Evolutionary conservation across 2,329 filamentous ascomycete genomes (phyloP).

Genomic region (Trichoderma sp.): DNA sequence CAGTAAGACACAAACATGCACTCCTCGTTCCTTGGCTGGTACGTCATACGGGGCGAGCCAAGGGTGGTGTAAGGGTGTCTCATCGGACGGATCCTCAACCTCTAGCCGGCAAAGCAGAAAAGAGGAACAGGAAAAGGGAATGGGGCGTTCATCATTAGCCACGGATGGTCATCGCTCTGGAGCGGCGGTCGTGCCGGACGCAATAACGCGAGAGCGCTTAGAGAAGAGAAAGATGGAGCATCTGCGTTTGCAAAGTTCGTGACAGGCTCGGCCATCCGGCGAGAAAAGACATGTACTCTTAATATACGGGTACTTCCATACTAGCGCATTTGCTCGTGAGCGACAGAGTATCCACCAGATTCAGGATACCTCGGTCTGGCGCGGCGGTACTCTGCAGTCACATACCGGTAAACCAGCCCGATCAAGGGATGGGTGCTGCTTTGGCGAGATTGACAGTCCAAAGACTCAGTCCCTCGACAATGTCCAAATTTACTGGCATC

Average conservation of each 20-base stretch:
- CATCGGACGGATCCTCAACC: conserved; percentile 39
- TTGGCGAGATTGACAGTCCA: conserved; percentile 14
- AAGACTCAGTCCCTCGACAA: background rate
- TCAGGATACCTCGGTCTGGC: conserved; percentile 11
- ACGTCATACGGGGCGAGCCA: conserved; percentile 39
- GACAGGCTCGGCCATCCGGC: background rate
- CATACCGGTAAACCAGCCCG: conserved; percentile 11
- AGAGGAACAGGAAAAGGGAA: conserved; percentile 2
- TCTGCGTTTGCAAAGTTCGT: background rate
- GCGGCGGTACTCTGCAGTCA: conserved; percentile 17
- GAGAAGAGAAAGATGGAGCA: background rate
- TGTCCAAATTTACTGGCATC: background rate
- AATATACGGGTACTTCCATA: background rate
- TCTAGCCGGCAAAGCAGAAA: conserved; percentile 33
- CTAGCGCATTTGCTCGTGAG: background rate
- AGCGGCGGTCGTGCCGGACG: conserved; percentile 33
- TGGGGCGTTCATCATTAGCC: conserved; percentile 19
- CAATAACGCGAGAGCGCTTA: conserved; percentile 31
- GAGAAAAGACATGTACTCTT: background rate
- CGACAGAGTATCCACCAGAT: conserved; percentile 1
- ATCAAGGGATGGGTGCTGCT: conserved; percentile 2
- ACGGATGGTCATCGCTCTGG: conserved; percentile 30
- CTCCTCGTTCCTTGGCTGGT: conserved; percentile 26
- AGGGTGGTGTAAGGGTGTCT: conserved; percentile 41
- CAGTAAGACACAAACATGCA: conserved; percentile 18